These are phyloP conservation scores for Chlorella variabilis DNA, from an alignment of 163 green algal species.

Conservation along the genomic window DNA sequence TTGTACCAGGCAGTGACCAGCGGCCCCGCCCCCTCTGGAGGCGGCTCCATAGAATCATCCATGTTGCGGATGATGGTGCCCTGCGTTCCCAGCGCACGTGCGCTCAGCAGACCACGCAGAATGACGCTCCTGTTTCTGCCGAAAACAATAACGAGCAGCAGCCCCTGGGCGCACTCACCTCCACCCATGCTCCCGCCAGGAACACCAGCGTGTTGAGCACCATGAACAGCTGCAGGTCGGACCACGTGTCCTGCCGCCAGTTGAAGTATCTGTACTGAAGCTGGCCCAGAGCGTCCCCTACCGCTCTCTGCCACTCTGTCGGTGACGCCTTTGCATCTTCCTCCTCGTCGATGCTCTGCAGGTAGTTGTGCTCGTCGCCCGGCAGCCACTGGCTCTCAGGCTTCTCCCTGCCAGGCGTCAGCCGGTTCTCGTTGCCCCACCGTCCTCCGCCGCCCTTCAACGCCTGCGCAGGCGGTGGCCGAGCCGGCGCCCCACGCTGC, in stretches of 20 bases:
- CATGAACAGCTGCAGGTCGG: conserved; percentile 61
- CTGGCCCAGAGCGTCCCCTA: not conserved
- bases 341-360: not conserved
- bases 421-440: conserved; percentile 3
- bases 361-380: not conserved
- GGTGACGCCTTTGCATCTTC: too few relatives aligned
- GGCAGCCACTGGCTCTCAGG: too few relatives aligned
- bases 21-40: not conserved
- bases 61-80: not conserved
- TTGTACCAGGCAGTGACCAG: conserved; percentile 33
- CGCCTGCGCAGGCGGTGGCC: too few relatives aligned
- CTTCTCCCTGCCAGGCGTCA: too few relatives aligned
- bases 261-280: conserved; percentile 25
- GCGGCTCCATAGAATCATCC: not conserved
- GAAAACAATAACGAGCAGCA: not conserved
- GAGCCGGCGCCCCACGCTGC: too few relatives aligned
- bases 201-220: conserved; percentile 50
- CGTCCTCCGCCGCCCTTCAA: too few relatives aligned
- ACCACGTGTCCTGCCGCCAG: conserved; percentile 57
- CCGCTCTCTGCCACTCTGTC: not conserved
- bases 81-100: not conserved
- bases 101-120: not conserved
- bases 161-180: conserved; percentile 1
- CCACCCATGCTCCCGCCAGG: conserved; percentile 34
- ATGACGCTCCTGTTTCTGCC: not conserved